Base-by-base conservation (phyloP, 1,284 basidiomycete species). In the Naganishia sp. region DNA sequence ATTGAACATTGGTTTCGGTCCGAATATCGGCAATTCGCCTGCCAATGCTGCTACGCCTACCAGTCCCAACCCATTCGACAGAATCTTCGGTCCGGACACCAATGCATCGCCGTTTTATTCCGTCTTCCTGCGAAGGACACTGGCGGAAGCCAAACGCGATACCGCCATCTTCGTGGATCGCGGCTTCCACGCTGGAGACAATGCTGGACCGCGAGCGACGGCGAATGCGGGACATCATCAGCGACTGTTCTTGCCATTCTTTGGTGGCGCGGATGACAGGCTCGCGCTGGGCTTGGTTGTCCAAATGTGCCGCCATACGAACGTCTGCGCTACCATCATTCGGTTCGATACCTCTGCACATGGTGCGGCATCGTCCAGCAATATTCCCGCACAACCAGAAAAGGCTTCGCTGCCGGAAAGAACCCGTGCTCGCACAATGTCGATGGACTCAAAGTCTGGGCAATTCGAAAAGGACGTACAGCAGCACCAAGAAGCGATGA, bases 221-320 rank as follows among this genome's bases (percentile, higher is more conserved):
- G 45, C 46, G 9, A 23, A 50, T 56, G 48, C 33, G n/a, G 57
- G 64, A 2, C 54, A 64, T 69, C 73, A 53, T 42, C 85, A 87
- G 70, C 90, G 90, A 71, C 78, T 94, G 60, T 88, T 94, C 80
- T 77, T 95, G 45, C 89, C 90, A 0, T 96, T 95, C 84, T 89
- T 93, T 75, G 94, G 93, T 57, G 94, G 94, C 0, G 88, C 91
- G 0, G 94, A 97, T 77, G 94, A 96, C 75, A 86, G 94, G 2
- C 84, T 91, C 10, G 90, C 92, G 0, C 81, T 96, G 28, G 80
- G 84, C 44, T 86, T 94, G 72, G 83, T 90, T 10, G 85, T 90
- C 13, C 91, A 94, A 78, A 82, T 94, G 15, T 92, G 90, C 72
- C 72, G 75, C 21, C 72, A 78, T 55, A 76, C 81, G 48, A 87